Conservation (phyloP, 768 basidiomycete species). For the Lentinula guzmanii region DNA sequence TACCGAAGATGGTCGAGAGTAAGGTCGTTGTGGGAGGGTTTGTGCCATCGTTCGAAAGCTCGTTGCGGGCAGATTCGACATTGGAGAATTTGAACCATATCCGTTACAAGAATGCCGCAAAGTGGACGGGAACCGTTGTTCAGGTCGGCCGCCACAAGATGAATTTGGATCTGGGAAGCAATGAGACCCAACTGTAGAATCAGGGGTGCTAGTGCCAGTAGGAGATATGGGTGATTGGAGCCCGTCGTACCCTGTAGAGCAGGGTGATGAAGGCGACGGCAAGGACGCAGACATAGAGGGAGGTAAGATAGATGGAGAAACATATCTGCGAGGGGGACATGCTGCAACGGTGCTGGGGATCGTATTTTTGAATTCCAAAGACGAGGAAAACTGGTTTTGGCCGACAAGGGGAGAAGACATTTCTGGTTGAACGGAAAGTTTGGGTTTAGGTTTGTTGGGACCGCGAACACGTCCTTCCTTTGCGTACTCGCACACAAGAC, state of each 20-base stretch:
- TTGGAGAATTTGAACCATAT: neutral
- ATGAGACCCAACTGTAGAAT: neutral
- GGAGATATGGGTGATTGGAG: neutral
- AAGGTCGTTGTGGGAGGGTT: neutral
- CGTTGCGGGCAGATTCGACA: neutral
- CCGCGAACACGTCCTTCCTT: slow-evolving; percentile 60
- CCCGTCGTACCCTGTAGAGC: neutral
- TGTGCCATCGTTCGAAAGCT: neutral
- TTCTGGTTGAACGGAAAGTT: neutral
- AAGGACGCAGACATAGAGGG: neutral
- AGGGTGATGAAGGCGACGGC: neutral
- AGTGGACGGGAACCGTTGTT: neutral
- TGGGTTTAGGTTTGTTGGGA: slow-evolving; percentile 5
- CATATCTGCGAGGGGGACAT: neutral
- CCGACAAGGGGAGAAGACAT: neutral
- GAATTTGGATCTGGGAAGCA: neutral
- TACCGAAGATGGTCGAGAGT: neutral
- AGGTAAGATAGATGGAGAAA: neutral
- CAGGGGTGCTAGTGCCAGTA: neutral
- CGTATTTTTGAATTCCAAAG: neutral
- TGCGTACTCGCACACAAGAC: slow-evolving; percentile 60
- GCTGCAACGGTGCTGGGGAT: neutral
- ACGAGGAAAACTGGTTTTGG: neutral
- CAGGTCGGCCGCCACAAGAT: neutral
- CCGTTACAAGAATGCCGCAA: neutral